These are phyloP conservation scores for Botryotinia calthae DNA, from an alignment of 2,329 filamentous ascomycete genomes.

Conservation along the genomic window DNA sequence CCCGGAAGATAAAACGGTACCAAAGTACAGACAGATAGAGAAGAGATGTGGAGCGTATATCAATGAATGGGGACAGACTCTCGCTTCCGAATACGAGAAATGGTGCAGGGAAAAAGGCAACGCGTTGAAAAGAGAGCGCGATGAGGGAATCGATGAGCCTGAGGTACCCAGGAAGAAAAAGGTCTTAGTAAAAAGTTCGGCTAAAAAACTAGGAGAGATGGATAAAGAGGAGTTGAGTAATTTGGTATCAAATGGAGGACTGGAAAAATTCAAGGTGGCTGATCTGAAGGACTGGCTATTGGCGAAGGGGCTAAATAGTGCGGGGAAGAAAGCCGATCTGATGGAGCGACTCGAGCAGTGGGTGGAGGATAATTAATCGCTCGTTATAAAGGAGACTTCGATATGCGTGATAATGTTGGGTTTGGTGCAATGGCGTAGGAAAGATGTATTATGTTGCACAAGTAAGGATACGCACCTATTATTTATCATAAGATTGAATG, in stretches of 20 bases:
- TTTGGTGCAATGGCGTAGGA: not conserved
- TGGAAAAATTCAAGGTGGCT: constrained; percentile 17
- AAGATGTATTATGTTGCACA: not conserved
- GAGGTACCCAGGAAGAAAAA: constrained; percentile 14
- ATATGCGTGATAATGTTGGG: not conserved
- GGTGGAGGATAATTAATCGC: constrained; percentile 3
- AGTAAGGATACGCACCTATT: not conserved
- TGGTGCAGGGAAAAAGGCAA: not conserved
- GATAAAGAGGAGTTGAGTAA: constrained; percentile 12
- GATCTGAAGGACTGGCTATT: constrained; percentile 19
- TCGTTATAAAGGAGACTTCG: not conserved
- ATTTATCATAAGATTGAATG: not conserved
- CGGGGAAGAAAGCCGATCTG: constrained; percentile 17
- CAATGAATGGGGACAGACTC: constrained; percentile 68
- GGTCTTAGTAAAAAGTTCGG: not conserved
- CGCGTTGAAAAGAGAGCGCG: constrained; percentile 3
- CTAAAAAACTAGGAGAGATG: constrained; percentile 15
- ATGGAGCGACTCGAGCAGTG: constrained; percentile 14
- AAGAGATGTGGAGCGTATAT: constrained; percentile 82
- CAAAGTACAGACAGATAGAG: constrained; percentile 76
- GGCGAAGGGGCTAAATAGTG: not conserved
- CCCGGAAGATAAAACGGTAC: constrained; percentile 72
- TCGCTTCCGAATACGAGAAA: constrained; percentile 50
- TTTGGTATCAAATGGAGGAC: constrained; percentile 3
- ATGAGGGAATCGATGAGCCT: not conserved